Evolutionary conservation across 139 green algal species (phyloP).

Genomic region (Chlorella sorokiniana): DNA sequence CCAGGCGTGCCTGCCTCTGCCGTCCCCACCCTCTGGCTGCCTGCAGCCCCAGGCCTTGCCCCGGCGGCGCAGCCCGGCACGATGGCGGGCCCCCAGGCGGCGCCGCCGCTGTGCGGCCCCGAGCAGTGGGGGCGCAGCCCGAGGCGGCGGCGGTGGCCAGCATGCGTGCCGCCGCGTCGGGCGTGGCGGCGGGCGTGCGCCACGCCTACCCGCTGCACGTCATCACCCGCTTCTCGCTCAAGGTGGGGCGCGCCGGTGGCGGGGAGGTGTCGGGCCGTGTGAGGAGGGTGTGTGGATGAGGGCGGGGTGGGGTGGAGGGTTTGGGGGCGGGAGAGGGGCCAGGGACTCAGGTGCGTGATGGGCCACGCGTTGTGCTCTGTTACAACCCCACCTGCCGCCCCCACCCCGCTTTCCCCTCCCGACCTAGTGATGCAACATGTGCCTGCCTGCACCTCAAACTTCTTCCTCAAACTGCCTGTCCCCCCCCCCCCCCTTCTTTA

Average conservation of each 20-base stretch:
- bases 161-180: not conserved
- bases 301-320: too few species aligned
- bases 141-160: not conserved
- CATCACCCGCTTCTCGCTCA: slow-evolving; percentile 11
- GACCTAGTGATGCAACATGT: not conserved
- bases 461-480: not conserved
- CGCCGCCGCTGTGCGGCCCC: too few species aligned
- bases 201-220: not conserved
- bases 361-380: too few species aligned
- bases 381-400: too few species aligned
- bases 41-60: not conserved
- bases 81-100: not conserved
- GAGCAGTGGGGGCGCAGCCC: not conserved
- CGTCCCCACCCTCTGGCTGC: too few species aligned
- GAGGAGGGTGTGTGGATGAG: not conserved
- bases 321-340: too few species aligned
- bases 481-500: not conserved
- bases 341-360: too few species aligned
- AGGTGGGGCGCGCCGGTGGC: not conserved
- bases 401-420: too few species aligned
- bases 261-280: too few species aligned
- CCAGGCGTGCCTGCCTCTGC: too few species aligned
- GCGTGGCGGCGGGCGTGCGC: not conserved
- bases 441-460: not conserved
- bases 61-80: not conserved